phyloP scores from a whole-genome alignment of 116 monocot genomes.

The Papilionanthe hybrid region DNA sequence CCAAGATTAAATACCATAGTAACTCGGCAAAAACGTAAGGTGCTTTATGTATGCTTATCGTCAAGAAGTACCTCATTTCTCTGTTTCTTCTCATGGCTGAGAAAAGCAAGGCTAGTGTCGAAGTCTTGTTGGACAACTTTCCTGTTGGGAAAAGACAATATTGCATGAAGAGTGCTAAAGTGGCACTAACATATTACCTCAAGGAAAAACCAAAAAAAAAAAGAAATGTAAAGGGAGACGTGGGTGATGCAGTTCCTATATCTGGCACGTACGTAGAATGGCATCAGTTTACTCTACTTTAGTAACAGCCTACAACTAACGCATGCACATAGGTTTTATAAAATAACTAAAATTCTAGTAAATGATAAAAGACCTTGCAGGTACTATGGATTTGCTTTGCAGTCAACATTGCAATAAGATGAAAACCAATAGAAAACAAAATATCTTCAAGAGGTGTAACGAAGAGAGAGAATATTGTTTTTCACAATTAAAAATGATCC shows the following conservation, averaged over 20 bases:
- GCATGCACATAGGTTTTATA: background rate
- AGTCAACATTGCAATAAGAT: too few relatives aligned
- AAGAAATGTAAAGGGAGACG: background rate
- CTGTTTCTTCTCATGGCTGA: slow-evolving; percentile 92
- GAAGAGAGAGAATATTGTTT: too few relatives aligned
- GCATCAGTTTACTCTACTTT: background rate
- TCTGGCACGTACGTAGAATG: background rate
- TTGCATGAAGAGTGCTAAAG: background rate
- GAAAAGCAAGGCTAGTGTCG: slow-evolving; percentile 76
- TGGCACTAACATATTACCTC: background rate
- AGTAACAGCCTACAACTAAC: background rate
- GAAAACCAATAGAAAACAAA: too few relatives aligned
- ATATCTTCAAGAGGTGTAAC: too few relatives aligned
- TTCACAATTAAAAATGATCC: too few relatives aligned
- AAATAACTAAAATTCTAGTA: background rate
- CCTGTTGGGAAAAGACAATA: slow-evolving; percentile 32
- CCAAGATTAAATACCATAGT: background rate
- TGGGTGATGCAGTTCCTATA: background rate
- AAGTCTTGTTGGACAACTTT: slow-evolving; percentile 81
- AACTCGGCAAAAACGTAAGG: background rate
- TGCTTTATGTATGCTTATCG: background rate
- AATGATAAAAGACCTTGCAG: background rate
- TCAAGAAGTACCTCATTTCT: slow-evolving; percentile 70
- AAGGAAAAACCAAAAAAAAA: background rate
- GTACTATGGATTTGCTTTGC: too few relatives aligned